Evolutionary conservation across 2,329 filamentous ascomycete species (phyloP).

Genomic region (Fusarium devonianum): DNA sequence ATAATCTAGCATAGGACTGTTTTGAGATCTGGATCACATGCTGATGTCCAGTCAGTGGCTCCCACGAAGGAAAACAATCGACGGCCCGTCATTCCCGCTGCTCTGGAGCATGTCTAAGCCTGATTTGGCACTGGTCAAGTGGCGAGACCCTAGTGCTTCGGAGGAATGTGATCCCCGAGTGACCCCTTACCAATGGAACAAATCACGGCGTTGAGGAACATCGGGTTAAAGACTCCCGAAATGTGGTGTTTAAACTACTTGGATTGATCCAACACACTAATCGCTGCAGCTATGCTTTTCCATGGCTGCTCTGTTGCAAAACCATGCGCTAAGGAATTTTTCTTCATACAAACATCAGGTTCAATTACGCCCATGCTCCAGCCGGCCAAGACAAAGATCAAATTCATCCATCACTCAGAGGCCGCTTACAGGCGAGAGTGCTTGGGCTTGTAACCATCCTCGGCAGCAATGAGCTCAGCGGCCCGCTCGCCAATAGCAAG

Average conservation of each 20-base stretch:
- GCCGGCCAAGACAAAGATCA: constrained; percentile 6
- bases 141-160: constrained; percentile 8
- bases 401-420: background rate
- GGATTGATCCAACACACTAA: constrained; percentile 21
- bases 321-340: constrained; percentile 31
- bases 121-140: constrained; percentile 2
- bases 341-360: constrained; percentile 21
- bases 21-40: background rate
- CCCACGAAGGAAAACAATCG: constrained; percentile 7
- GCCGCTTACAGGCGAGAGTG: constrained; percentile 44
- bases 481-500: constrained; percentile 82
- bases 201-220: background rate
- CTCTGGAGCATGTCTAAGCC: constrained; percentile 11
- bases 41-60: background rate
- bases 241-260: background rate
- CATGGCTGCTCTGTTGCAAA: constrained; percentile 1
- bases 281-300: constrained; percentile 17
- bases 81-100: constrained; percentile 26
- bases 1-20: background rate
- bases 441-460: constrained; percentile 61
- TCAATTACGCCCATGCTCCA: constrained; percentile 5
- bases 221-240: constrained; percentile 24
- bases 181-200: constrained; percentile 6
- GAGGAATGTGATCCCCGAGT: constrained; percentile 10
- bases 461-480: constrained; percentile 79